These are phyloP conservation scores for Aspergillus panamensis DNA, from an alignment of 495 filamentous ascomycete species.

Conservation along the genomic window DNA sequence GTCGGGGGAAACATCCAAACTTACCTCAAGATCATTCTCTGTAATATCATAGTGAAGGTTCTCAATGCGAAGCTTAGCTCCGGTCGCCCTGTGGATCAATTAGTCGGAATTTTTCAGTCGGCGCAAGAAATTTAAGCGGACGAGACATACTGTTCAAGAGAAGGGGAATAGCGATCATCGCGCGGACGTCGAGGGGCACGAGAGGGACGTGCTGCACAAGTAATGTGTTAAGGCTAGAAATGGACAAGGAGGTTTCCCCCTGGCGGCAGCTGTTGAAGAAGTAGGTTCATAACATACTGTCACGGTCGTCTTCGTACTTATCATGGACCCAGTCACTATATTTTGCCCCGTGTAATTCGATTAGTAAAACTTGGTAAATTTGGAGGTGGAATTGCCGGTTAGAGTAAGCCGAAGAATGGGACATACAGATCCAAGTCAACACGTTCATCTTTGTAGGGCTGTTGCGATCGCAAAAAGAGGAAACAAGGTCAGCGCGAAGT, in stretches of 20 bases:
- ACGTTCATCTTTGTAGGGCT: slow-evolving; percentile 54
- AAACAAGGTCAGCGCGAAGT: slow-evolving; percentile 56
- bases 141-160: slow-evolving; percentile 48
- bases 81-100: slow-evolving; percentile 32
- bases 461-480: slow-evolving; percentile 44
- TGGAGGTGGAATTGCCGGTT: not conserved
- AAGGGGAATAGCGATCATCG: slow-evolving; percentile 43
- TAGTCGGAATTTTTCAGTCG: slow-evolving; percentile 16
- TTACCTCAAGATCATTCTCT: slow-evolving; percentile 78
- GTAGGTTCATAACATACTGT: slow-evolving; percentile 35
- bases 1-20: not conserved
- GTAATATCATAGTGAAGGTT: slow-evolving; percentile 94
- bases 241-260: slow-evolving; percentile 1
- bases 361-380: slow-evolving; percentile 18
- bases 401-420: not conserved
- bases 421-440: slow-evolving; percentile 54
- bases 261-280: slow-evolving; percentile 20
- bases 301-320: slow-evolving; percentile 67
- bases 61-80: slow-evolving; percentile 77
- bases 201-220: slow-evolving; percentile 35
- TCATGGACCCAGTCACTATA: slow-evolving; percentile 88
- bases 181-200: slow-evolving; percentile 39
- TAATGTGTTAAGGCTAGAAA: slow-evolving; percentile 15
- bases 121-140: slow-evolving; percentile 15
- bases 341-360: not conserved